Conservation (phyloP, 2,329 filamentous ascomycete genomes). For the Cytospora piceicola region DNA sequence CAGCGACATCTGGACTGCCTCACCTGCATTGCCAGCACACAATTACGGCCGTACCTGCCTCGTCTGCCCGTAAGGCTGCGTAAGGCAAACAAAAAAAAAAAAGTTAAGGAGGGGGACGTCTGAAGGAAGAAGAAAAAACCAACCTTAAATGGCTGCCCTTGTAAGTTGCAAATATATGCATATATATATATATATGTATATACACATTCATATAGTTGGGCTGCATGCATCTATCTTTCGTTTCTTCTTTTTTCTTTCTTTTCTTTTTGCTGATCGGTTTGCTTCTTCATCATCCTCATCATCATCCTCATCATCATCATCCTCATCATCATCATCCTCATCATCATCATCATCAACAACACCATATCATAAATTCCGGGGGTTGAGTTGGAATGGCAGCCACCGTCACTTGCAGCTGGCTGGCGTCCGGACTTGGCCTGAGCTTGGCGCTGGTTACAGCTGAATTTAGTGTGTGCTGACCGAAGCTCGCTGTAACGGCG, state of each 20-base stretch:
- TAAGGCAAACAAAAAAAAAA: too few relatives aligned
- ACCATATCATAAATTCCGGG: neutral
- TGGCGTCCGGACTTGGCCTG: constrained; percentile 11
- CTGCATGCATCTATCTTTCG: neutral
- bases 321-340: constrained; percentile 1
- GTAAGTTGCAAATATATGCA: constrained; percentile 18
- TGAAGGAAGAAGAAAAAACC: neutral
- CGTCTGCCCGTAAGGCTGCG: neutral
- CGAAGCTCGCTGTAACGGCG: neutral
- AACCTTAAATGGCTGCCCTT: constrained; percentile 28
- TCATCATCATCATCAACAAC: neutral
- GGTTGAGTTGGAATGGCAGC: neutral
- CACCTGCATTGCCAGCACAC: neutral
- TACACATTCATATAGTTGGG: too few relatives aligned
- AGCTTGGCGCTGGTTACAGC: constrained; percentile 6
- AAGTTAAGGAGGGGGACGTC: too few relatives aligned
- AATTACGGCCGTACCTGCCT: neutral
- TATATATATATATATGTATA: neutral
- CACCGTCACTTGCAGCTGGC: neutral
- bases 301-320: neutral
- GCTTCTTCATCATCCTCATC: neutral
- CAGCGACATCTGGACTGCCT: too few relatives aligned
- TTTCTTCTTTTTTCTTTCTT: neutral
- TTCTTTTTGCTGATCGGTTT: neutral
- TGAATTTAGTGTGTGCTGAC: neutral